Evolutionary conservation across 2,329 filamentous ascomycete species (phyloP).

Genomic region (Chaetomium sp.): DNA sequence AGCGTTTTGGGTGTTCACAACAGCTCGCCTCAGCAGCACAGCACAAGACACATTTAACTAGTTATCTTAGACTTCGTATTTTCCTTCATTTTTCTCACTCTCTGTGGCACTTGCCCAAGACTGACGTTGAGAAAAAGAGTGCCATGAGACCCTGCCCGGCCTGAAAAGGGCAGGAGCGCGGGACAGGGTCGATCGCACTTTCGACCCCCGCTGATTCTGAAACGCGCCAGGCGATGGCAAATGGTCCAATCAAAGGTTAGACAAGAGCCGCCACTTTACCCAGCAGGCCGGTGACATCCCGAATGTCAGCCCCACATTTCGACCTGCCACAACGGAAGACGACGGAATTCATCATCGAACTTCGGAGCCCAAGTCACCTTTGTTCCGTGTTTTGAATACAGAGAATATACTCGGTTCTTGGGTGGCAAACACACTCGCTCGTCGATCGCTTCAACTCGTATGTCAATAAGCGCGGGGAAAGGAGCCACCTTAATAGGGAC

Average conservation of each 20-base stretch:
- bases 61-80: too few relatives aligned
- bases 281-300: slow-evolving; percentile 8
- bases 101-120: too few relatives aligned
- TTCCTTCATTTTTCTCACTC: too few relatives aligned
- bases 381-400: neutral
- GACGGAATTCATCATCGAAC: neutral
- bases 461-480: neutral
- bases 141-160: neutral
- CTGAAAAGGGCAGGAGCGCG: slow-evolving; percentile 6
- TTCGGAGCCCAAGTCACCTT: too few relatives aligned
- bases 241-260: slow-evolving; percentile 7
- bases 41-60: too few relatives aligned
- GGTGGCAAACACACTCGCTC: too few relatives aligned
- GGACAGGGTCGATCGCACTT: slow-evolving; percentile 16
- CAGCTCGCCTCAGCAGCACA: too few relatives aligned
- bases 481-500: neutral
- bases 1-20: too few relatives aligned
- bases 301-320: neutral
- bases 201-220: slow-evolving; percentile 16
- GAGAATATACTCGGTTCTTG: too few relatives aligned
- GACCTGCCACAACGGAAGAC: neutral
- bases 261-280: neutral
- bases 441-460: too few relatives aligned
- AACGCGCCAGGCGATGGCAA: slow-evolving; percentile 12
- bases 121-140: neutral